These are phyloP conservation scores for Gleditsia sinensis DNA, from an alignment of 306 rosid species.

Conservation along the genomic window DNA sequence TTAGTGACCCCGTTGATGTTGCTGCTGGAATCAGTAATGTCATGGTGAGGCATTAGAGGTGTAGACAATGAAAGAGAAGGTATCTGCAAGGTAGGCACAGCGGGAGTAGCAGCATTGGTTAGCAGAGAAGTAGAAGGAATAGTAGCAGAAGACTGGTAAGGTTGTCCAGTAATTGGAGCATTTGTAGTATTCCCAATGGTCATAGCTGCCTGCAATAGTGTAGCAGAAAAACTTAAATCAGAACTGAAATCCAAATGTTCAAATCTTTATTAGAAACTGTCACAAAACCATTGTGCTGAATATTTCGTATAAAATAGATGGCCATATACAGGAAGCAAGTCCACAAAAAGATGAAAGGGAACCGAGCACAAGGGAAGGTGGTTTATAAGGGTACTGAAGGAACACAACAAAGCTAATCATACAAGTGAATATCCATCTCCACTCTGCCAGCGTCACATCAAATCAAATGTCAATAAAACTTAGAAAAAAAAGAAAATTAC, in stretches of 20 bases:
- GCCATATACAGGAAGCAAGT: conserved; percentile 1
- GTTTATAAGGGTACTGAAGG: background rate
- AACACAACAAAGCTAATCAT: conserved; percentile 21
- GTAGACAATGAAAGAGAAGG: conserved; percentile 46
- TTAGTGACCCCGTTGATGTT: conserved; percentile 42
- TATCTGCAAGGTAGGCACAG: conserved; percentile 48
- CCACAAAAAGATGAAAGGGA: background rate
- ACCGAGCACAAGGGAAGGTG: too few species aligned
- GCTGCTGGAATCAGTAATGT: conserved; percentile 43
- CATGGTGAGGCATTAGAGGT: conserved; percentile 44
- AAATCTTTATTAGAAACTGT: background rate
- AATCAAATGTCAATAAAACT: conserved; percentile 10
- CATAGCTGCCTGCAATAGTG: conserved; percentile 55
- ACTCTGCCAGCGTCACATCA: background rate
- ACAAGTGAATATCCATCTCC: conserved; percentile 3
- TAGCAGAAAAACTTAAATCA: conserved; percentile 20
- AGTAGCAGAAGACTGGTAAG: conserved; percentile 47
- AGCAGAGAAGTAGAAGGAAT: conserved; percentile 41
- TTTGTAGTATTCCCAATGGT: conserved; percentile 53
- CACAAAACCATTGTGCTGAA: background rate
- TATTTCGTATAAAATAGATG: conserved; percentile 4
- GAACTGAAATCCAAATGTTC: conserved; percentile 24
- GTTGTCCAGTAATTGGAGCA: conserved; percentile 49
- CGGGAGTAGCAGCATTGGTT: conserved; percentile 40
- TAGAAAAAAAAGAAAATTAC: background rate